phyloP scores from a whole-genome alignment of 805 yeast species.

The Kodamaea hsintzibuensis region DNA sequence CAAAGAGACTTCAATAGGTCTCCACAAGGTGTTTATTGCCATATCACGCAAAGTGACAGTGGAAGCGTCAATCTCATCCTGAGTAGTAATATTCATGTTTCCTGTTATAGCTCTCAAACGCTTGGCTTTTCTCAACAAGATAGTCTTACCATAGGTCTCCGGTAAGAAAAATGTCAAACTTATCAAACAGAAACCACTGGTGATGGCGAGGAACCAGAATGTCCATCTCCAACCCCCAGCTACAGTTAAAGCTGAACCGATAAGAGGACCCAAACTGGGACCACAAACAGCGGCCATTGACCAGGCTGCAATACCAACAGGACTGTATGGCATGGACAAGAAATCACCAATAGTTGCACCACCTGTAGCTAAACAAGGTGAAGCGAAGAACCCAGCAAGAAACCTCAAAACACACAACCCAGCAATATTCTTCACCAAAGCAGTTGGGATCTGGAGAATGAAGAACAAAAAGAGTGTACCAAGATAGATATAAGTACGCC shows the following conservation, averaged over 20 bases:
- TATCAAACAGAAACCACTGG: conserved; percentile 38
- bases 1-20: conserved; percentile 51
- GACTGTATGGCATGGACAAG: conserved; percentile 39
- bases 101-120: conserved; percentile 52
- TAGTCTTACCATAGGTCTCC: conserved; percentile 48
- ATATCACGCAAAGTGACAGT: conserved; percentile 16
- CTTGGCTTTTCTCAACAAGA: conserved; percentile 49
- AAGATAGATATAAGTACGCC: conserved; percentile 53
- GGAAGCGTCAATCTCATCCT: conserved; percentile 37
- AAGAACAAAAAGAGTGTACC: conserved; percentile 47
- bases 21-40: conserved; percentile 38
- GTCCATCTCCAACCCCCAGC: conserved; percentile 53
- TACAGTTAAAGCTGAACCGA: conserved; percentile 48
- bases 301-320: conserved; percentile 53
- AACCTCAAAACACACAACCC: conserved; percentile 52
- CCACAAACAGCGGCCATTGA: conserved; percentile 55
- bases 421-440: conserved; percentile 50
- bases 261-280: conserved; percentile 57
- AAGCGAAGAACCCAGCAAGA: conserved; percentile 53
- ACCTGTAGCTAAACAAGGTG: conserved; percentile 48
- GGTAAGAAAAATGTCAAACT: conserved; percentile 42
- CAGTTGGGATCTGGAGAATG: conserved; percentile 57
- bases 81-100: conserved; percentile 42
- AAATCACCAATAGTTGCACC: conserved; percentile 59
- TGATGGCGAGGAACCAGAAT: conserved; percentile 51